A percentile compares a stretch with the other conserved stretches of the same genome.
Conservation (phyloP, 2,329 filamentous ascomycete species). For the Scedosporium dehoogii region DNA sequence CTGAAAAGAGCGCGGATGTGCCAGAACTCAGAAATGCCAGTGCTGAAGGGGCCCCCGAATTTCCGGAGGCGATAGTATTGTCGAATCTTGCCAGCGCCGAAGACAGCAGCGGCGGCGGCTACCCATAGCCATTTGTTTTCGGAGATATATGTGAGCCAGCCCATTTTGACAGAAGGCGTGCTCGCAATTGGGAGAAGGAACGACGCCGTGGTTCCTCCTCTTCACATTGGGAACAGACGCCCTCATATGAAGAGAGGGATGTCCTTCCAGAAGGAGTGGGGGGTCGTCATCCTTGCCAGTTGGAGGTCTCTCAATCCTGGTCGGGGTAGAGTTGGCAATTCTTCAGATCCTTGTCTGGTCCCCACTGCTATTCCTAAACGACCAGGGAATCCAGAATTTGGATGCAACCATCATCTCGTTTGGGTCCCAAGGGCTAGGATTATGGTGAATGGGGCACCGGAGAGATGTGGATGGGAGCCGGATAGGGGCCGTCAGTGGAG, state of each 20-base stretch:
- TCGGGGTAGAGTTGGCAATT: neutral
- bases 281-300: neutral
- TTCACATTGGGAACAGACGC: neutral
- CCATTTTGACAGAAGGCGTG: neutral
- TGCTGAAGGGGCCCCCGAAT: slow-evolving; percentile 26
- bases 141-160: neutral
- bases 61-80: slow-evolving; percentile 27
- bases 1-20: slow-evolving; percentile 22
- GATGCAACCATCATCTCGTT: neutral
- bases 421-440: neutral
- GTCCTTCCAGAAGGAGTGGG: neutral
- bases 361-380: neutral
- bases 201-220: neutral
- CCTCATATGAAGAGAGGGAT: neutral
- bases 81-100: slow-evolving; percentile 11
- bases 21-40: slow-evolving; percentile 29
- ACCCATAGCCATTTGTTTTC: neutral
- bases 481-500: too few relatives aligned
- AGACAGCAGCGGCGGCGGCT: neutral
- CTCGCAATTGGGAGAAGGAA: neutral
- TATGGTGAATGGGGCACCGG: neutral
- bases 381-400: neutral
- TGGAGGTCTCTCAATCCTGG: neutral
- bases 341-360: neutral
- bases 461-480: neutral